Conservation (phyloP, 305 asterid species). For the Fraxinus dipetala region DNA sequence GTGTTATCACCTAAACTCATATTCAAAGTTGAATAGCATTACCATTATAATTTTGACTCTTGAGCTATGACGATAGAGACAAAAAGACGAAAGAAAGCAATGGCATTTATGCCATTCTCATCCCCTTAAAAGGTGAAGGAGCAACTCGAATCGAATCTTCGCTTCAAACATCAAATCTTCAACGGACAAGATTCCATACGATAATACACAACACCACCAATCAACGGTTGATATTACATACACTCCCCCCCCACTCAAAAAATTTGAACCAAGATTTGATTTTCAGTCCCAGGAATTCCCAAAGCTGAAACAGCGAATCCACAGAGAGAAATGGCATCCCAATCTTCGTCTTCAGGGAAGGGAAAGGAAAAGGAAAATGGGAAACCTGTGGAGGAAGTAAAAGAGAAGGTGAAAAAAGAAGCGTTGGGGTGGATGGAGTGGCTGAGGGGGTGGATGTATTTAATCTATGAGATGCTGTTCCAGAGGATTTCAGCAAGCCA, state of each 20-base stretch:
- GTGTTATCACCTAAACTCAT: no score
- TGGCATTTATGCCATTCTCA: background rate
- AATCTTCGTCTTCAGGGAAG: constrained; percentile 29
- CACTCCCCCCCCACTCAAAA: background rate
- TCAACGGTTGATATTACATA: background rate
- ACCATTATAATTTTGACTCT: no score
- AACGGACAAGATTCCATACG: background rate
- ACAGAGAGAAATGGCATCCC: constrained; percentile 34
- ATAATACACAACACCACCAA: background rate
- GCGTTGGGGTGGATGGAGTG: constrained; percentile 85
- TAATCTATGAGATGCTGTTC: constrained; percentile 71
- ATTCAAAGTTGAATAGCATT: no score
- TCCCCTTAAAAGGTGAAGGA: background rate
- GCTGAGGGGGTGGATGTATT: constrained; percentile 70
- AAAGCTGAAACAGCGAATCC: background rate
- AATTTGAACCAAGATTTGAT: background rate
- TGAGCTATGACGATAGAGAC: no score
- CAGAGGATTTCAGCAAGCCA: constrained; percentile 91
- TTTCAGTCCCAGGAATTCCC: background rate
- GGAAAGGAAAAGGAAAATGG: constrained; percentile 30
- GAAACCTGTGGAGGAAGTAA: constrained; percentile 24
- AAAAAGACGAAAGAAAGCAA: no score
- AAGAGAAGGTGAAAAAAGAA: constrained; percentile 45
- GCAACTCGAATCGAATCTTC: background rate
- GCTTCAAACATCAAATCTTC: background rate